Base-by-base conservation (phyloP, 176 grass and related monocot genomes). In the Rhynchospora pubera region DNA sequence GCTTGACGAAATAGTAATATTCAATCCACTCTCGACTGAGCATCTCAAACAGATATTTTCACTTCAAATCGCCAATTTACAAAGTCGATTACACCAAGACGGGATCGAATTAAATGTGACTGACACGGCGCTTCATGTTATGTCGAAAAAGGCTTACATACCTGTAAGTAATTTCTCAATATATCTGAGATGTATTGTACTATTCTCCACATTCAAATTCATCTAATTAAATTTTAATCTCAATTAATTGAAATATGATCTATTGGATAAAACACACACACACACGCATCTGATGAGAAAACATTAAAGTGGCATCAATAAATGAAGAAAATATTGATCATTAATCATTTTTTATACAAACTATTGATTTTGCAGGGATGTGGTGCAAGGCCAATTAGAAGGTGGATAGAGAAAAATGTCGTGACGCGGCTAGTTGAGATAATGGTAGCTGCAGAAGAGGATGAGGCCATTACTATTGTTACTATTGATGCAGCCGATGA, bases 341-440 rank as follows among this genome's bases (percentile, higher is more conserved):
- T n/a, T 44, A 69, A 69, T n/a, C 23, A 2, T 72, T 39, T 72
- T 24, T 32, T 56, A 56, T 30, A 18, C 50, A 3, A 39, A 39
- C 4, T 39, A 18, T 18, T 30, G 53, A 32, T 45, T 78, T 82
- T 30, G 11, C 23, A 82, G 79, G 79, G 61, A 66, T 65, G n/a
- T 66, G 79, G 79, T 64, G 79, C 79, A 30, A 82, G 79, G 43
- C 59, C 79, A 65, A 67, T 67, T 82, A 22, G 42, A 18, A 82
- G 79, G 44, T 82, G 62, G 61, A 82, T 82, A 82, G 79, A 82
- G 79, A 82, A 82, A 66, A 82, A 82, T 65, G 79, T 82, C 43
- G 79, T 82, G 62, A 82, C 59, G 16, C 42, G 62, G 53, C 59
- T 82, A 44, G 79, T 82, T 0, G 79, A 82, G 62, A 82, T 82